Evolutionary conservation across 2,329 filamentous ascomycete genomes (phyloP).

Genomic region (Colletotrichum sp.): DNA sequence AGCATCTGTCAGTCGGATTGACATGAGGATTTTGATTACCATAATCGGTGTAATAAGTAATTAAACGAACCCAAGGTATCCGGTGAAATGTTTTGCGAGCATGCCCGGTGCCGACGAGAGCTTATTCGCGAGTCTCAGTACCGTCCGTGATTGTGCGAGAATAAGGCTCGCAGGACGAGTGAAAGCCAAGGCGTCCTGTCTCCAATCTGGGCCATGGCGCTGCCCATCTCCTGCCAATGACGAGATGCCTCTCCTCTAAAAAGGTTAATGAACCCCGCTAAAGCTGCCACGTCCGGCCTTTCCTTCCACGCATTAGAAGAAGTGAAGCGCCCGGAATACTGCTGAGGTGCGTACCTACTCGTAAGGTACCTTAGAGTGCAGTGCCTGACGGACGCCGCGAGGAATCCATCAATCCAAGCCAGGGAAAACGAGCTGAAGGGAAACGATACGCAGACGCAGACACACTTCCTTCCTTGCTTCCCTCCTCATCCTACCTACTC

Average conservation of each 20-base stretch:
- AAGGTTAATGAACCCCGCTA: slow-evolving; percentile 22
- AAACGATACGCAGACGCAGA: neutral
- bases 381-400: neutral
- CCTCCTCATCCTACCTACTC: neutral
- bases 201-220: slow-evolving; percentile 14
- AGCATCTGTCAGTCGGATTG: neutral
- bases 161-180: neutral
- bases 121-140: neutral
- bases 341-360: neutral
- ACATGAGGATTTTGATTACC: neutral
- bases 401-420: neutral
- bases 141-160: neutral
- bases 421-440: neutral
- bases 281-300: slow-evolving; percentile 21
- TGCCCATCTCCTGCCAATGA: slow-evolving; percentile 19
- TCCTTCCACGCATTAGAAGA: neutral
- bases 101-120: neutral
- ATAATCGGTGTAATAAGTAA: neutral
- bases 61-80: neutral
- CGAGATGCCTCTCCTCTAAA: slow-evolving; percentile 16
- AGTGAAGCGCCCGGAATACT: neutral
- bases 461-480: neutral
- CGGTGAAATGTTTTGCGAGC: neutral
- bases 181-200: neutral
- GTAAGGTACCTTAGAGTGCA: neutral